Conservation (phyloP, 164 flowering plant genomes). For the grape (Vitis vinifera) region ASM3070453v1 NC_081809.1:21873001-21873500, state of each 20-base stretch:
- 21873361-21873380: constrained; percentile 45
- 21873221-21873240: background rate
- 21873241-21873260: no score
- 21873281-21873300: background rate
- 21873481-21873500: constrained; percentile 36
- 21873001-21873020: constrained; percentile 46
- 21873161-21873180: constrained; percentile 58
- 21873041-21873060: constrained; percentile 30
- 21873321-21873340: constrained; percentile 27
- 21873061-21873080: constrained; percentile 28
- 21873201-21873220: constrained; percentile 30
- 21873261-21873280: no score
- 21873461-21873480: constrained; percentile 49
- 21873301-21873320: background rate
- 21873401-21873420: constrained; percentile 23
- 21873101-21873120: constrained; percentile 53
- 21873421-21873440: constrained; percentile 50
- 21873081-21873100: constrained; percentile 42
- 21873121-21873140: constrained; percentile 49
- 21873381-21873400: constrained; percentile 30
- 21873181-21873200: constrained; percentile 25
- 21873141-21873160: constrained; percentile 47
- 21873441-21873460: constrained; percentile 52
- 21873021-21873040: constrained; percentile 53
- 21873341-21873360: constrained; percentile 40